These are phyloP conservation scores for Suillus clintonianus DNA, from an alignment of 768 basidiomycete genomes.

Conservation along the genomic window DNA sequence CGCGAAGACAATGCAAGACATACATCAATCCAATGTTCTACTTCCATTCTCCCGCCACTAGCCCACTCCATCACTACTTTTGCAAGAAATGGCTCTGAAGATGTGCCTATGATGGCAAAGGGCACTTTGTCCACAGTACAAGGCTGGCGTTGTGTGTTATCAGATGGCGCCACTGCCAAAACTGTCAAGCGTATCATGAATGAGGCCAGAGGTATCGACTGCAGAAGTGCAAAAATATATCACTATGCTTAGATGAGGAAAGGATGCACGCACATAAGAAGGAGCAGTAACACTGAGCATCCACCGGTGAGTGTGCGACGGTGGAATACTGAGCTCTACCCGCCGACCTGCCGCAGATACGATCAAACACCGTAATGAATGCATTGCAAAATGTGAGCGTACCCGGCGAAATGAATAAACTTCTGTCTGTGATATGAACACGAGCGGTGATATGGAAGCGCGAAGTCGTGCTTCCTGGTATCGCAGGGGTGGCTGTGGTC, in stretches of 20 bases:
- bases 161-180: slow-evolving; percentile 30
- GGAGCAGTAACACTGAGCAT: slow-evolving; percentile 45
- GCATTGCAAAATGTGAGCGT: slow-evolving; percentile 7
- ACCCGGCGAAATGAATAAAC: slow-evolving; percentile 46
- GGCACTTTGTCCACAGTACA: slow-evolving; percentile 38
- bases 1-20: slow-evolving; percentile 11
- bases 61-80: slow-evolving; percentile 42
- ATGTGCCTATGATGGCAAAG: slow-evolving; percentile 41
- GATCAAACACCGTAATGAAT: neutral
- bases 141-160: slow-evolving; percentile 21
- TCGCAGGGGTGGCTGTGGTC: slow-evolving; percentile 2
- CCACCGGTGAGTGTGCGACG: slow-evolving; percentile 46
- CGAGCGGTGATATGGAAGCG: slow-evolving; percentile 51
- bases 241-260: neutral
- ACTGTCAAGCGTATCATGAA: slow-evolving; percentile 40
- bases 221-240: neutral
- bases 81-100: slow-evolving; percentile 48
- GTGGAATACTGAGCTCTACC: slow-evolving; percentile 16
- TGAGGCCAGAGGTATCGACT: slow-evolving; percentile 31
- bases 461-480: slow-evolving; percentile 22
- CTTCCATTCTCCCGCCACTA: slow-evolving; percentile 43
- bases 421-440: slow-evolving; percentile 44
- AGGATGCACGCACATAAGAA: slow-evolving; percentile 42
- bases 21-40: slow-evolving; percentile 58
- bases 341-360: slow-evolving; percentile 33